Base-by-base conservation (phyloP, 2,329 filamentous ascomycete species). In the Fusarium sp. region DNA sequence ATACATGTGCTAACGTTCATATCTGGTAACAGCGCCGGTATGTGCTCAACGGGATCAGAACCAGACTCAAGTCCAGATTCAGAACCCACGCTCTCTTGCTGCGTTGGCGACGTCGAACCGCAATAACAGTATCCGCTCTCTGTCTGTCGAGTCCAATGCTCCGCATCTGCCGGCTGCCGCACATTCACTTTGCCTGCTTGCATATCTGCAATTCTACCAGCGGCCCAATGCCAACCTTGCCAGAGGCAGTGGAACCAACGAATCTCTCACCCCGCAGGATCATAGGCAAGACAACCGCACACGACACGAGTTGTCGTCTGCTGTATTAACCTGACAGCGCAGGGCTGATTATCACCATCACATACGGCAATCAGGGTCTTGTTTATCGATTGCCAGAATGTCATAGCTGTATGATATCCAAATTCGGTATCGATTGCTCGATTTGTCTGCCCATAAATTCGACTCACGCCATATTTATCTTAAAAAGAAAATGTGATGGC, bases 381-480 rank as follows among this genome's bases (percentile, higher is more conserved):
- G 15, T 20, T 55, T 47, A 18, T 45, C 40, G 67, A 64, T 56
- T 61, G 34, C 53, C 59, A 45, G 49, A 66, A 52, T 52, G 65
- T 32, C 51, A 63, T 45, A 46, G 40, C 64, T 55, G 64, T 55
- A 45, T 55, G 52, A 43, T 55, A 42, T 56, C 44, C 38, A 68
- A 22, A 40, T 38, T 61, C 44, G 24, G 20, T 42, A 64, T 55
- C 53, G 52, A 53, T 47, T 53, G 44, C 45, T 67, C 27, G 29
- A 47, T 68, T 56, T 44, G 62, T 64, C 68, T 72, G 60, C 44
- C 56, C 68, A 72, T 64, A 40, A 30, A 20, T 15, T 49, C 46
- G 30, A 45, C 71, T 73, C 73, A 73, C 63, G 70, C 68, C 69
- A 74, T 73, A 29, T 22, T 20, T 47, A 73, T 75, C 63, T 62